A percentile compares a stretch with the other conserved stretches of the same genome.
phyloP scores from a whole-genome alignment of 495 filamentous ascomycete species.

The Hapsidospora chrysogenum region DNA sequence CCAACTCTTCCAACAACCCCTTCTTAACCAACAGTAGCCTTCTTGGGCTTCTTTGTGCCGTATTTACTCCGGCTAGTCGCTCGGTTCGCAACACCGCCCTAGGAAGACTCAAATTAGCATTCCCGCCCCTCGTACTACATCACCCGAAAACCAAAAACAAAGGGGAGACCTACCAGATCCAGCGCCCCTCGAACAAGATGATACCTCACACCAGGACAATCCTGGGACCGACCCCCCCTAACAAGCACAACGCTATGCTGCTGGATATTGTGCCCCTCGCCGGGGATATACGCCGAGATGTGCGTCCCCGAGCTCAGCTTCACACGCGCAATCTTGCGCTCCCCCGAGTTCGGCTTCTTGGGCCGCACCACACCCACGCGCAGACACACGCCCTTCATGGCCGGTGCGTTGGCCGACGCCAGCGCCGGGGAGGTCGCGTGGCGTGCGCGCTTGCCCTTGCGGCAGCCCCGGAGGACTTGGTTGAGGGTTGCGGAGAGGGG shows the following conservation, averaged over 20 bases:
- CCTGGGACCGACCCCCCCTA: constrained; percentile 76
- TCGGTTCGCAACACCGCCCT: constrained; percentile 84
- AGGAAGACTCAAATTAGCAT: constrained; percentile 9
- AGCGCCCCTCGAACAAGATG: constrained; percentile 78
- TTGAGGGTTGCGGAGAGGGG: constrained; percentile 39
- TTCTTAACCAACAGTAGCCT: constrained; percentile 28
- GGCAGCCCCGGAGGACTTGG: constrained; percentile 54
- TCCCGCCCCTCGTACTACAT: not conserved
- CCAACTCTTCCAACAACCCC: too few relatives aligned
- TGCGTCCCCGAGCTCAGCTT: constrained; percentile 73
- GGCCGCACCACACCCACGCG: constrained; percentile 84
- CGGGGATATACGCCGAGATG: constrained; percentile 83
- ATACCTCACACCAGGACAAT: constrained; percentile 98
- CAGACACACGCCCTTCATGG: constrained; percentile 88
- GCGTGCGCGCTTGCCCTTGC: constrained; percentile 56
- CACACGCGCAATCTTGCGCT: constrained; percentile 81
- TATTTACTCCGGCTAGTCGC: constrained; percentile 84
- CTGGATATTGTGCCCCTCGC: constrained; percentile 97
- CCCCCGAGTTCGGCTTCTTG: constrained; percentile 97
- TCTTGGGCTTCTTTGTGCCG: constrained; percentile 96
- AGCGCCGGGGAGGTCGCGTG: constrained; percentile 78
- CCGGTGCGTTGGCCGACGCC: constrained; percentile 44
- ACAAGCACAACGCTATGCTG: constrained; percentile 96
- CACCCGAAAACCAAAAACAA: not conserved
- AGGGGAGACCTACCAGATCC: constrained; percentile 61